Evolutionary conservation across 192 early-diverging fungal species (phyloP).

Genomic region (Mortierella hygrophila): DNA sequence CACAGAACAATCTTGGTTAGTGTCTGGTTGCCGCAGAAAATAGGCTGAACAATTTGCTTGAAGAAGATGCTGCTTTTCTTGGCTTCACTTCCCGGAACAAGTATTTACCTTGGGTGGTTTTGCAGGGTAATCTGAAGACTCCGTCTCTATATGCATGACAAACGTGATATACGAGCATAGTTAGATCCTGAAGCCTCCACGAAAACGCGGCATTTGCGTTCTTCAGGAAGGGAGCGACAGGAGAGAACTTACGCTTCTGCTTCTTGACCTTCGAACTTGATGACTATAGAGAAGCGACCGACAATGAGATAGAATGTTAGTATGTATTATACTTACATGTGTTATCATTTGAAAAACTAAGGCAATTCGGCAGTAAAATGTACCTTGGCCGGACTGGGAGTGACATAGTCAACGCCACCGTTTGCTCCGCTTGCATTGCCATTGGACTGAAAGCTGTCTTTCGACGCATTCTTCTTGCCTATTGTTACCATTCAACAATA

Average conservation of each 20-base stretch:
- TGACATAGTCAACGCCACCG: conserved; percentile 26
- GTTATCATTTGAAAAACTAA: not conserved
- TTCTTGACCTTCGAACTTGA: conserved; percentile 43
- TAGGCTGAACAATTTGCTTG: not conserved
- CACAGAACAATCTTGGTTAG: conserved; percentile 10
- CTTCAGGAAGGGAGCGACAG: not conserved
- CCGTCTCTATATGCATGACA: not conserved
- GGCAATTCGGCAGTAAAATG: not conserved
- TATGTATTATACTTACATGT: not conserved
- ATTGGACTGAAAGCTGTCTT: not conserved
- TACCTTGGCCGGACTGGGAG: conserved; percentile 24
- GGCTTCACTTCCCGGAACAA: not conserved
- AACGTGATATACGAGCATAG: not conserved
- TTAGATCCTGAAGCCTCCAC: not conserved
- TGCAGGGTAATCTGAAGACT: conserved; percentile 24
- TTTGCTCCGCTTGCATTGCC: conserved; percentile 11
- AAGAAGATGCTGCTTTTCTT: not conserved
- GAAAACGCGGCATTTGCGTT: not conserved
- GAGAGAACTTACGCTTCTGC: conserved; percentile 28
- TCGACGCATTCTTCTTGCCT: conserved; percentile 44
- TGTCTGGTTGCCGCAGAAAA: not conserved
- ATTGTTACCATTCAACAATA: not conserved
- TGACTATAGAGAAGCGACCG: not conserved
- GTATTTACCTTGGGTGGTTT: conserved; percentile 39
- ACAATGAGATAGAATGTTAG: not conserved